Base-by-base conservation (phyloP, 2,329 filamentous ascomycete species). In the Stromatinia cepivora region DNA sequence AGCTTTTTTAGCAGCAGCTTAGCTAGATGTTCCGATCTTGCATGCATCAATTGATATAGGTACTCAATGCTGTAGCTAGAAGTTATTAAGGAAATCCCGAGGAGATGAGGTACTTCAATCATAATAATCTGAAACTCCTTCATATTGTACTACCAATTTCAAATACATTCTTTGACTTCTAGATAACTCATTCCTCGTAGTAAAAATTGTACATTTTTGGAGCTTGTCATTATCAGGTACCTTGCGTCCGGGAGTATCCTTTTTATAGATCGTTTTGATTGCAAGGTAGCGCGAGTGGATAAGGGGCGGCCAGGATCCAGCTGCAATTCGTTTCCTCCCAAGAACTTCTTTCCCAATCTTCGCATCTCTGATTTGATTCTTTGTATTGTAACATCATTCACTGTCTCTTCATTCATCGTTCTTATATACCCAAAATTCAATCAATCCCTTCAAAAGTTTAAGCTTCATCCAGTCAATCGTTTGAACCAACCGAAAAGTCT, bases 241-340 rank as follows among this genome's bases (percentile, higher is more conserved):
- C 72, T 73, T 75, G 74, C 75, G 67, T 74, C 71, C 71, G 71
- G 70, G 54, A 69, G 69, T 66, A 69, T 67, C 71, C 75, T 76
- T 76, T 77, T 75, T 73, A 76, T 76, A 77, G 75, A 76, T 76
- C 72, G 22, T 67, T 69, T 69, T 64, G 67, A 69, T 69, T 68
- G 71, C 72, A 75, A 74, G 65, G 70, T 70, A 72, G 72, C 73
- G 74, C 74, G 72, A 69, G 71, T 71, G 71, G 73, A 74, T 75
- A 74, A 76, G 72, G 73, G 71, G 67, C 64, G 50, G 57, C 39
- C 57, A 64, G 59, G 61, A 69, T 64, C 67, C 59, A 69, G 50
- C 52, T 56, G 59, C 67, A 56, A 57, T 69, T 69, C 67, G 59
- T 54, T 64, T 65, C 46, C 25, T 50, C 36, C 53, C 66, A 50